Base-by-base conservation (phyloP, 2,329 filamentous ascomycete species). In the Elsinoe perseae region DNA sequence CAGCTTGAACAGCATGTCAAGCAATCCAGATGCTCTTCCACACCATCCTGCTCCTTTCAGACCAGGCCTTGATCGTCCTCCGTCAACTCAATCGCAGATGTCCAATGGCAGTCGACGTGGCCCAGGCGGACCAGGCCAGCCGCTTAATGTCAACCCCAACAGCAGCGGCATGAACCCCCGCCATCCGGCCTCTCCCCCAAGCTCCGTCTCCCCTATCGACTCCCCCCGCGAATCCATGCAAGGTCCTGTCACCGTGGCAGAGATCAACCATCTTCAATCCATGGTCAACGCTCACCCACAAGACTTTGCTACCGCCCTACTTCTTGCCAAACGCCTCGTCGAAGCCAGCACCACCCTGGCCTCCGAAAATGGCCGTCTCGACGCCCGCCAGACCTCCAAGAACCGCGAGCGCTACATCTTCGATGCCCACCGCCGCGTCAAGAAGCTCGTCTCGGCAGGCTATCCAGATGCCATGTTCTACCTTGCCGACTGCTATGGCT, bases 401-500 rank as follows among this genome's bases (percentile, higher is more conserved):
- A 82, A 81, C 60, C 85, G 89, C 27, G 92, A 97, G 64, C 85
- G 85, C 57, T 97, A 92, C 68, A 76, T 92, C 14, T 74, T 85
- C 62, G 93, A 97, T 66, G 89, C 89, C 0, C 83, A 93, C 68
- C 97, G 96, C 71, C 83, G 91, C 21, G 75, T 97, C 42, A 96
- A 96, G 75, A 96, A 95, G 69, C 78, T 97, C 8, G 83, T 85
- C 6, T 80, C 80, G 52, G 77, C 77, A 10, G 84, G 87, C 59
- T 88, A 92, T 64, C 73, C 83, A 0, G 90, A 95, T 7, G 91
- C 92, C 27, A 95, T 95, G 83, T 98, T 98, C 72, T 89, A 89
- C 64, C 73, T 95, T 54, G 93, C 92, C 18, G 93, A 97, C 69
- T 89, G 87, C 66, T 85, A 93, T 63, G 92, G 93, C 1, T 84